Conservation (phyloP, 257 asterid genomes). For the Jacaranda mimosifolia region DNA sequence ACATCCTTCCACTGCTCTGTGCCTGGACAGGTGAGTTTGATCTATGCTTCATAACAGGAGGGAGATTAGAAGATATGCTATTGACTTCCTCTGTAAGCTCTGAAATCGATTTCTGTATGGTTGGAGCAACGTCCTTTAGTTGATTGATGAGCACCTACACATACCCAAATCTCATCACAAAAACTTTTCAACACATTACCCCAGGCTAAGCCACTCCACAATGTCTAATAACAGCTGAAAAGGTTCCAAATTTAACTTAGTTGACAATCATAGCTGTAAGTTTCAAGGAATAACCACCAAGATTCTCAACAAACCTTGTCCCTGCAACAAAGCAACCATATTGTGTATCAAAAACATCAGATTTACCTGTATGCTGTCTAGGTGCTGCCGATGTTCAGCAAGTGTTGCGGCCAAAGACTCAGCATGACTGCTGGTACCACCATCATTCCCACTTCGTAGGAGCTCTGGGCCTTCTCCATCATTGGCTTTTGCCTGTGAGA, state of each 20-base stretch:
- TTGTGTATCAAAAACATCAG: slow-evolving; percentile 28
- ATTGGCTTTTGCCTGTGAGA: slow-evolving; percentile 84
- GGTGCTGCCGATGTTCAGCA: slow-evolving; percentile 90
- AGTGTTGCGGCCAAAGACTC: slow-evolving; percentile 91
- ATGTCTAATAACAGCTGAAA: slow-evolving; percentile 19
- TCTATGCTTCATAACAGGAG: slow-evolving; percentile 64
- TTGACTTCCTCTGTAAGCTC: slow-evolving; percentile 91
- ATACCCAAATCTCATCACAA: slow-evolving; percentile 32
- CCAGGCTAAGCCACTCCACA: slow-evolving; percentile 31
- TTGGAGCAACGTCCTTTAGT: slow-evolving; percentile 95
- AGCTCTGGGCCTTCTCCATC: slow-evolving; percentile 98
- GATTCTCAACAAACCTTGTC: neutral
- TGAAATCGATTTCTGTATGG: slow-evolving; percentile 85
- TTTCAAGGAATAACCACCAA: slow-evolving; percentile 27
- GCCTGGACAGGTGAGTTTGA: slow-evolving; percentile 76
- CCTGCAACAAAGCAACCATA: slow-evolving; percentile 27
- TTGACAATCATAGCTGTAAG: slow-evolving; percentile 34
- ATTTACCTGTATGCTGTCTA: slow-evolving; percentile 94
- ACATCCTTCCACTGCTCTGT: slow-evolving; percentile 77
- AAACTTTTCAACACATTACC: slow-evolving; percentile 12
- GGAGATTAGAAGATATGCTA: slow-evolving; percentile 72
- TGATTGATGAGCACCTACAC: slow-evolving; percentile 95
- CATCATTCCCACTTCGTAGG: slow-evolving; percentile 73
- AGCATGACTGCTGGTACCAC: slow-evolving; percentile 83
- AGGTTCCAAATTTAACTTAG: slow-evolving; percentile 20